These are phyloP conservation scores for Claviceps purpurea DNA, from an alignment of 2,329 filamentous ascomycete species.

Conservation along the genomic window DNA sequence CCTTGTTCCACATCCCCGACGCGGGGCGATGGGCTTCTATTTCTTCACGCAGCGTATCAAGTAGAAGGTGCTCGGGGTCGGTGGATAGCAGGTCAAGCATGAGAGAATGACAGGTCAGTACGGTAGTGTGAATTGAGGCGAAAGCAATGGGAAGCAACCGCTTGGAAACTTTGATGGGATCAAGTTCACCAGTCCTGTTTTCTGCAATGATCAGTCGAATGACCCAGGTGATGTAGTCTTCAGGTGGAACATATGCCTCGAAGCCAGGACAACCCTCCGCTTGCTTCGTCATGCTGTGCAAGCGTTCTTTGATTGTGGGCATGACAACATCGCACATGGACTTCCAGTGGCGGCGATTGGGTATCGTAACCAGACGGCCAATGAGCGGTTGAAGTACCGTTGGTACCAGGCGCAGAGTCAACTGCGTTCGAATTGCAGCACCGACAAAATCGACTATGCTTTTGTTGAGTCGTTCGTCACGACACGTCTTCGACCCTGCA, in stretches of 20 bases:
- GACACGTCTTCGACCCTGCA: slow-evolving; percentile 24
- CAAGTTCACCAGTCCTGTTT: slow-evolving; percentile 26
- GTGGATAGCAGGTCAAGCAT: slow-evolving; percentile 33
- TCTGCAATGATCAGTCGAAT: slow-evolving; percentile 37
- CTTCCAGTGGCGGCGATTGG: slow-evolving; percentile 35
- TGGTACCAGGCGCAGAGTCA: slow-evolving; percentile 33
- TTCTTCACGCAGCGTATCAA: slow-evolving; percentile 31
- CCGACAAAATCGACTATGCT: slow-evolving; percentile 36
- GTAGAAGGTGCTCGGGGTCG: slow-evolving; percentile 18
- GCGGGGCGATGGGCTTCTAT: slow-evolving; percentile 14
- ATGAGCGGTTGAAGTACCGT: slow-evolving; percentile 34
- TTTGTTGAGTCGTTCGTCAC: slow-evolving; percentile 31
- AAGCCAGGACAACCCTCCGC: slow-evolving; percentile 25
- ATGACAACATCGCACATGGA: slow-evolving; percentile 23
- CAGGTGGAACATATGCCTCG: slow-evolving; percentile 30
- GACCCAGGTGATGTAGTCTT: slow-evolving; percentile 45
- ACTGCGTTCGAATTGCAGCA: slow-evolving; percentile 30
- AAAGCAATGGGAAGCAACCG: slow-evolving; percentile 43
- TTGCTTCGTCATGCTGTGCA: slow-evolving; percentile 31
- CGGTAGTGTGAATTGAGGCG: slow-evolving; percentile 45
- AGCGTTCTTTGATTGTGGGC: slow-evolving; percentile 35
- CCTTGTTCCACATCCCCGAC: slow-evolving; percentile 32
- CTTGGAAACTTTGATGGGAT: slow-evolving; percentile 33
- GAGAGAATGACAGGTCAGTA: slow-evolving; percentile 33
- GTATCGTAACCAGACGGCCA: slow-evolving; percentile 29